Evolutionary conservation across 257 asterid genomes (phyloP).

Genomic region (Capsicum rhomboideum): DNA sequence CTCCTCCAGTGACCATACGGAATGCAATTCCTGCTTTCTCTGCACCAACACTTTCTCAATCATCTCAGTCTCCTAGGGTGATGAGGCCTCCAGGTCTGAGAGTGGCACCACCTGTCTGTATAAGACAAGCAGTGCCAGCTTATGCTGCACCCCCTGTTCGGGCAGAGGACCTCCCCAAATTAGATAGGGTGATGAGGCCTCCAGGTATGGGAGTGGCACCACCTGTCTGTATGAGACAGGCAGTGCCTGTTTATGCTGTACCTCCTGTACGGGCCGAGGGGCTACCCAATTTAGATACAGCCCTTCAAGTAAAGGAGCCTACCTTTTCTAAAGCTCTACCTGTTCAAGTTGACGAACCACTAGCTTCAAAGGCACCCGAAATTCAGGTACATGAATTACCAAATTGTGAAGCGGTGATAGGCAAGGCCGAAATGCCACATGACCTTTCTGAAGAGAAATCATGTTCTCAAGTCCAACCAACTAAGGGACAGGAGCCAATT

Average conservation of each 20-base stretch:
- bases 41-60: slow-evolving; percentile 68
- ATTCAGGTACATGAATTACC: slow-evolving; percentile 3
- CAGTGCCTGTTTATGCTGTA: slow-evolving; percentile 37
- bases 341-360: slow-evolving; percentile 6
- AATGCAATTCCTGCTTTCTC: slow-evolving; percentile 75
- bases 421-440: not conserved
- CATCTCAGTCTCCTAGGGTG: slow-evolving; percentile 35
- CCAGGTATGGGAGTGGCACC: not conserved
- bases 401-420: not conserved
- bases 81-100: slow-evolving; percentile 47
- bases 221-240: no score
- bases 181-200: slow-evolving; percentile 8
- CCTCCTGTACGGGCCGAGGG: not conserved
- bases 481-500: not conserved
- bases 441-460: not conserved
- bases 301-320: no score
- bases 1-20: slow-evolving; percentile 86
- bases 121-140: slow-evolving; percentile 55
- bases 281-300: no score
- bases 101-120: slow-evolving; percentile 57
- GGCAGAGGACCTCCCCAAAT: slow-evolving; percentile 34
- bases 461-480: not conserved
- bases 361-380: not conserved
- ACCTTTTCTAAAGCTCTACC: slow-evolving; percentile 27
- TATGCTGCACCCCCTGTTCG: slow-evolving; percentile 47